phyloP scores from a whole-genome alignment of 352 stramenopile genomes.

The Paralagenidium karlingii region DNA sequence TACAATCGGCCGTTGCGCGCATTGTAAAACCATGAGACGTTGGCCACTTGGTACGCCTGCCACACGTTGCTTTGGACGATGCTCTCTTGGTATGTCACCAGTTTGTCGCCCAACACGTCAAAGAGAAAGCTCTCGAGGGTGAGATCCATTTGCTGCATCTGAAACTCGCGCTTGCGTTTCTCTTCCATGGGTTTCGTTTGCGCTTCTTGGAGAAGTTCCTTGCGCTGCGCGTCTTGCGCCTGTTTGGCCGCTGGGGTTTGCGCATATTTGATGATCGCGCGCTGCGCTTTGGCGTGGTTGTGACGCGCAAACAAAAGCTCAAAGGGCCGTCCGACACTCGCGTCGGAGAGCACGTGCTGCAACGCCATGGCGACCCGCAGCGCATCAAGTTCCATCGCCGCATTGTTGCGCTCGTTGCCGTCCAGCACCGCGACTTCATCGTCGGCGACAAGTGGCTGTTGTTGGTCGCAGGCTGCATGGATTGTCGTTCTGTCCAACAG shows the following conservation, averaged over 20 bases:
- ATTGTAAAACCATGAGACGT: constrained; percentile 52
- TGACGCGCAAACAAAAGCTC: too few species aligned
- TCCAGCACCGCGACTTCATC: too few species aligned
- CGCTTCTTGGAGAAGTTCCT: constrained; percentile 19
- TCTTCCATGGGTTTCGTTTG: constrained; percentile 17
- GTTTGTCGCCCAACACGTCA: constrained; percentile 15
- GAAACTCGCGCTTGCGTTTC: constrained; percentile 37
- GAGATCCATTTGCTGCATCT: constrained; percentile 47
- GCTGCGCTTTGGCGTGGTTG: constrained; percentile 24
- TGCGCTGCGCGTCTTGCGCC: constrained; percentile 33
- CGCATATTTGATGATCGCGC: constrained; percentile 49
- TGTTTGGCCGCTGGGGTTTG: constrained; percentile 32
- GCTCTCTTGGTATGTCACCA: constrained; percentile 24
- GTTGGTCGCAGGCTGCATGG: too few species aligned
- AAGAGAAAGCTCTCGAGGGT: constrained; percentile 37
- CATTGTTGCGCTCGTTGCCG: too few species aligned
- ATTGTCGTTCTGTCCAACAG: too few species aligned
- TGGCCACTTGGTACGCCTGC: constrained; percentile 48
- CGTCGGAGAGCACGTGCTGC: too few species aligned
- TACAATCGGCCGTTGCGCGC: constrained; percentile 14
- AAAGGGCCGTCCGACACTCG: too few species aligned
- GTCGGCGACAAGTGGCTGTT: too few species aligned
- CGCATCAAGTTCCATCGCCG: too few species aligned
- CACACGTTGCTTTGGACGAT: constrained; percentile 38
- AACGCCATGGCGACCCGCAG: too few species aligned